These are phyloP conservation scores for slime mould (Dictyostelium discoideum) DNA, from an alignment of 78 protist species.

Conservation along the genomic window dicty_2.7 NC_007091.3:1133501-1134000, in stretches of 20 bases:
- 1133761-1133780: background rate
- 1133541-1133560: constrained; percentile 13
- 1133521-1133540: constrained; percentile 12
- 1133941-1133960: constrained; percentile 73
- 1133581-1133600: constrained; percentile 11
- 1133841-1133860: background rate
- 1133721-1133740: background rate
- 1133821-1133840: background rate
- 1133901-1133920: background rate
- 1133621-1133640: background rate
- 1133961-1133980: constrained; percentile 51
- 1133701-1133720: background rate
- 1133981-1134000: background rate
- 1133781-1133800: too few species aligned
- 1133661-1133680: background rate
- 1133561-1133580: constrained; percentile 40
- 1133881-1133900: too few species aligned
- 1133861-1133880: background rate
- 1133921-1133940: constrained; percentile 35
- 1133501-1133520: constrained; percentile 39
- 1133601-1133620: constrained; percentile 3
- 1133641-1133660: background rate
- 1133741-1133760: background rate
- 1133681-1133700: background rate
- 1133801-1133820: background rate